Base-by-base conservation (phyloP, 306 rosid species). In the Castanospermum australe region DNA sequence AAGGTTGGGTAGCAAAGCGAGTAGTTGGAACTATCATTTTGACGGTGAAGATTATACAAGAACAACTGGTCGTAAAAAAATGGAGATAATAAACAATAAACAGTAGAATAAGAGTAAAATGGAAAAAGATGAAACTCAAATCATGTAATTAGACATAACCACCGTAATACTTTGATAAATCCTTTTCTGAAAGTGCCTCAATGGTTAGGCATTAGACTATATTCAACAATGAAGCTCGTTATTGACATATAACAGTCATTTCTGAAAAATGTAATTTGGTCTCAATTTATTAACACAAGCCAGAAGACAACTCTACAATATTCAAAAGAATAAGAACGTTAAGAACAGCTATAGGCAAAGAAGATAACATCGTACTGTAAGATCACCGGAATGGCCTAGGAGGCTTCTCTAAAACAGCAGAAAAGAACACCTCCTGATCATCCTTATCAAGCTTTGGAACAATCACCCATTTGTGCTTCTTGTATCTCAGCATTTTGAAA, bases 401-500 rank as follows among this genome's bases (percentile, higher is more conserved):
- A 10, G 89, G 95, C 76, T 92, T 92, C 82, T 92, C 93, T 74
- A 92, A 61, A 38, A 90, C 83, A 64, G 95, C 97, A 63, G 94
- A 92, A 44, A 90, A 90, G 97, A 92, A 90, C 42, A 89, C 79
- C 63, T 92, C 95, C 32, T 60, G 24, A 39, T 88, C 90, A 83
- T 79, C 77, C 67, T 86, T 92, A 66, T 92, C 97, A 83, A 89
- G 79, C 87, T 89, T 92, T 38, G 97, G 95, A 79, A 83, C 95
- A 28, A 87, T 83, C 10, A 86, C 83, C 93, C 97, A 90, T 84
- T 84, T 87, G 13, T 84, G 95, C 82, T 77, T 79, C 83, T 77
- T 92, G 24, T 92, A 92, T 52, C 97, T 86, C 78, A 90, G 69
- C 87, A 79, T 84, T 64, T 77, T 76, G 47, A 90, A 85, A 22